These are phyloP conservation scores for Rhododendron henanense DNA, from an alignment of 148 eudicot species.

Conservation along the genomic window DNA sequence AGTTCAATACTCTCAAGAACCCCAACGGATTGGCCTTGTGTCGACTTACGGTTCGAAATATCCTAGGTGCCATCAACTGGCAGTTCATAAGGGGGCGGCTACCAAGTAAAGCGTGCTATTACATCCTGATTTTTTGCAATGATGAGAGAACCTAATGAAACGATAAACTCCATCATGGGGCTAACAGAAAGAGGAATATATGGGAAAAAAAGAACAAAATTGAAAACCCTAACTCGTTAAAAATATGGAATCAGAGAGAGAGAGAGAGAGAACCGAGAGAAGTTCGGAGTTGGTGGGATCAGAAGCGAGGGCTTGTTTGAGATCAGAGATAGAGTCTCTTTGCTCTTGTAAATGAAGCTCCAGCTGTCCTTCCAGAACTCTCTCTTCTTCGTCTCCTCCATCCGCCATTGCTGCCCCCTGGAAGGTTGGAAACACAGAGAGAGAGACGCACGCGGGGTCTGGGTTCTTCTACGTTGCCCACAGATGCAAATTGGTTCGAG, in stretches of 20 bases:
- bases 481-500: background rate
- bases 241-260: background rate
- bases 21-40: background rate
- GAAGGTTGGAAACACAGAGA: background rate
- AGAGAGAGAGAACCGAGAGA: slow-evolving; percentile 36
- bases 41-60: background rate
- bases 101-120: background rate
- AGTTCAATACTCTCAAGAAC: background rate
- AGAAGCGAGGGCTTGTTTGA: slow-evolving; percentile 50
- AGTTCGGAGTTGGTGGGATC: slow-evolving; percentile 67
- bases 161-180: background rate
- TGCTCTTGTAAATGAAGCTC: slow-evolving; percentile 74
- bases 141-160: background rate
- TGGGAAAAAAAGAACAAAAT: background rate
- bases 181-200: background rate
- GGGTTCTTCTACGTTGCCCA: background rate
- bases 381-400: slow-evolving; percentile 37
- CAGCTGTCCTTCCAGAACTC: slow-evolving; percentile 59
- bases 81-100: background rate
- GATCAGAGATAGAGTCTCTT: slow-evolving; percentile 50
- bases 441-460: background rate
- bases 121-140: background rate
- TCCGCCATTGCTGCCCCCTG: slow-evolving; percentile 45
- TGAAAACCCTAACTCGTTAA: background rate
- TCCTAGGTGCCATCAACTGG: background rate